phyloP scores from a whole-genome alignment of 163 green algal species.

The Prototheca stagnorum region DNA sequence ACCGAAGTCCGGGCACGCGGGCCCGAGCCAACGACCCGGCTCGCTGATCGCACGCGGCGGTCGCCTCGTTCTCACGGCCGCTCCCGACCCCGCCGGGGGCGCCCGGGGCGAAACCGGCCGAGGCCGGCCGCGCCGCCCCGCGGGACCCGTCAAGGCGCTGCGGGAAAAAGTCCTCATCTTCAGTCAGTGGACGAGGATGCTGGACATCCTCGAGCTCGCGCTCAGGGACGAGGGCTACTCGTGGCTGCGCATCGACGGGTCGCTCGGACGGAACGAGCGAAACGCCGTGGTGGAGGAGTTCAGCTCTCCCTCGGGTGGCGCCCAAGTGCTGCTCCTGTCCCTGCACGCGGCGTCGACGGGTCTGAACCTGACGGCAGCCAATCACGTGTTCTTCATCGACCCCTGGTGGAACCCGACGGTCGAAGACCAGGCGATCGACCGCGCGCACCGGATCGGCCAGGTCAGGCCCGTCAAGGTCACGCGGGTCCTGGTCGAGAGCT shows the following conservation, averaged over 20 bases:
- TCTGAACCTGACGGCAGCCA: constrained; percentile 69
- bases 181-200: constrained; percentile 71
- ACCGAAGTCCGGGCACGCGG: too few species aligned
- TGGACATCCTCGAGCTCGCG: constrained; percentile 67
- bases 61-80: too few species aligned
- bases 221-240: constrained; percentile 11
- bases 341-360: constrained; percentile 67
- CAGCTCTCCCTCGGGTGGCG: constrained; percentile 22
- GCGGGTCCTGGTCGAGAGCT: constrained; percentile 45
- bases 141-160: not conserved
- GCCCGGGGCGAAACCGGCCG: constrained; percentile 4
- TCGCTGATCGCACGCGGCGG: too few species aligned
- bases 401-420: constrained; percentile 47
- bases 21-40: too few species aligned
- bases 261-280: constrained; percentile 50
- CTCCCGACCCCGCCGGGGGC: not conserved
- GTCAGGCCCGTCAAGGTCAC: constrained; percentile 38
- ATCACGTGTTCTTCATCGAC: constrained; percentile 73
- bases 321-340: constrained; percentile 42
- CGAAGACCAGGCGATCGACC: constrained; percentile 81
- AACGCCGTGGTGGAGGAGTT: constrained; percentile 63
- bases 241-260: constrained; percentile 58
- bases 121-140: not conserved
- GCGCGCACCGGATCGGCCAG: constrained; percentile 77
- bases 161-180: constrained; percentile 79